A percentile compares a stretch with the other conserved stretches of the same genome.
Conservation (phyloP, 345 rosid genomes). For the Citropsis articulata region DNA sequence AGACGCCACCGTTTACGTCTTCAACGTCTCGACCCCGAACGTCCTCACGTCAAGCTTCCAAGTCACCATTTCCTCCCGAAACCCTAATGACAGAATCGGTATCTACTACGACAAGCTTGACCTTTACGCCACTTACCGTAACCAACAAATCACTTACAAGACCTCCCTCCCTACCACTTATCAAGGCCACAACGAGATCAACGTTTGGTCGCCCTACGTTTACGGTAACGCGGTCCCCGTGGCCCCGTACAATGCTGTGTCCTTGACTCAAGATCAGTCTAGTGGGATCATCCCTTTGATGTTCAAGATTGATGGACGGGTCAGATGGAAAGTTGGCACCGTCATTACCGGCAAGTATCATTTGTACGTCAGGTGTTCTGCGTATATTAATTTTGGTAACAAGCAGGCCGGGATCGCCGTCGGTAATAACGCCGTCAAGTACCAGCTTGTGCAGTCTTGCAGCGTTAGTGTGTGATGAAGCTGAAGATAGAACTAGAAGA, state of each 20-base stretch:
- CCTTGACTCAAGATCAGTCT: conserved; percentile 51
- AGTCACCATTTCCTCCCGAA: conserved; percentile 74
- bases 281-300: conserved; percentile 40
- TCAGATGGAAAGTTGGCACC: conserved; percentile 78
- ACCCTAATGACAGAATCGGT: conserved; percentile 78
- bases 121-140: conserved; percentile 62
- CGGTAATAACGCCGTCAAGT: conserved; percentile 71
- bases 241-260: conserved; percentile 61
- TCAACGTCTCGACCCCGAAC: conserved; percentile 74
- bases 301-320: conserved; percentile 80
- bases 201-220: conserved; percentile 82
- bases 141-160: conserved; percentile 76
- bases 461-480: conserved; percentile 57
- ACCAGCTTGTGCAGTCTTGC: conserved; percentile 48
- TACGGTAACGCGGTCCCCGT: conserved; percentile 68
- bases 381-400: conserved; percentile 55
- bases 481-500: background rate
- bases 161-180: conserved; percentile 51
- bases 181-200: conserved; percentile 53
- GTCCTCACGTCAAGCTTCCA: conserved; percentile 71
- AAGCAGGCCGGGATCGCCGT: conserved; percentile 44
- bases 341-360: conserved; percentile 59
- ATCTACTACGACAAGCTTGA: conserved; percentile 80
- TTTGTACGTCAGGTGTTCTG: conserved; percentile 59
- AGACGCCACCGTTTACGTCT: conserved; percentile 84